Evolutionary conservation across 2,329 filamentous ascomycete species (phyloP).

Genomic region (Berkeleyomyces rouxiae): DNA sequence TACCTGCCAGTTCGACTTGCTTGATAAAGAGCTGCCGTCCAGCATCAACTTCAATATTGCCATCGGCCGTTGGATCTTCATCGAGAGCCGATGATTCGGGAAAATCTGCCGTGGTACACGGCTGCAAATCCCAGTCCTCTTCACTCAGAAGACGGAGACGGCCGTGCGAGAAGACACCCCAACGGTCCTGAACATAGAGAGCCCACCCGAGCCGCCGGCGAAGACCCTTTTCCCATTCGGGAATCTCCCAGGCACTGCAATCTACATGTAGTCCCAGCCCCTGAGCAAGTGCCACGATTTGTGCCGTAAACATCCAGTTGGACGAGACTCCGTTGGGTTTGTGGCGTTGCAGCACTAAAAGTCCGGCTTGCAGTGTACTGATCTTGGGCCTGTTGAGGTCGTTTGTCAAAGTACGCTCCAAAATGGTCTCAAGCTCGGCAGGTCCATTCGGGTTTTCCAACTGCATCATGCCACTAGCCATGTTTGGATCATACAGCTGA

Average conservation of each 20-base stretch:
- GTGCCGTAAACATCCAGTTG: conserved; percentile 23
- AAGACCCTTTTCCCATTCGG: conserved; percentile 35
- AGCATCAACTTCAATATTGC: conserved; percentile 24
- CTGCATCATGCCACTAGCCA: conserved; percentile 20
- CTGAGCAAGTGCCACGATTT: conserved; percentile 30
- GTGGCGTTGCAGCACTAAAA: conserved; percentile 25
- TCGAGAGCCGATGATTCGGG: conserved; percentile 18
- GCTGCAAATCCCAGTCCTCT: conserved; percentile 33
- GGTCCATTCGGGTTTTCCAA: conserved; percentile 24
- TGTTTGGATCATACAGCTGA: conserved; percentile 31
- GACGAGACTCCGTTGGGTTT: conserved; percentile 18
- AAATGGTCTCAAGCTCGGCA: conserved; percentile 21
- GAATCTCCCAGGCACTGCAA: conserved; percentile 36
- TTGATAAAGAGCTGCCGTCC: conserved; percentile 27
- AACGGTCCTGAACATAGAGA: conserved; percentile 41
- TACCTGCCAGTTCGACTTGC: conserved; percentile 27
- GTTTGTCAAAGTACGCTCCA: conserved; percentile 21
- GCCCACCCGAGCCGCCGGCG: conserved; percentile 41
- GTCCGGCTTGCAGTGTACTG: conserved; percentile 28
- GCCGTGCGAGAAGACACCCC: conserved; percentile 36
- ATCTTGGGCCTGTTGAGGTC: conserved; percentile 25
- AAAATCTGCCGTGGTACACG: conserved; percentile 16
- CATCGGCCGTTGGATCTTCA: conserved; percentile 17
- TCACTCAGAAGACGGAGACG: conserved; percentile 33
- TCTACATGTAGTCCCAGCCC: conserved; percentile 35